Conservation (phyloP, 257 asterid genomes). For the Plantago ovata region DNA sequence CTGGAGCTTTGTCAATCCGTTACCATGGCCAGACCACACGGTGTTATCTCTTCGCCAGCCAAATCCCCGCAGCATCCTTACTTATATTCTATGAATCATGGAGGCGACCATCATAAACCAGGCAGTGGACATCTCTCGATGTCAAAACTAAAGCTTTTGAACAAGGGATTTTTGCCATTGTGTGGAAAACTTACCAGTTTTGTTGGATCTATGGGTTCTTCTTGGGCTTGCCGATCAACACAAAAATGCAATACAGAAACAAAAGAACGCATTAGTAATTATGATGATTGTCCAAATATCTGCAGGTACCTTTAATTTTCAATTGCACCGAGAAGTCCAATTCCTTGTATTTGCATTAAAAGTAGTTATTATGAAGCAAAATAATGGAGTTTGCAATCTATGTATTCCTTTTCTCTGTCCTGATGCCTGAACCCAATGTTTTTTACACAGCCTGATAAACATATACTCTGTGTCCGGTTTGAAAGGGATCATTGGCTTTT, state of each 20-base stretch:
- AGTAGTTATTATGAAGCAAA: too few relatives aligned
- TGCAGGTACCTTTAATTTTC: constrained; percentile 42
- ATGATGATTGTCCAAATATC: constrained; percentile 37
- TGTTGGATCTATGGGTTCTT: constrained; percentile 42
- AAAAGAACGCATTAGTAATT: constrained; percentile 37
- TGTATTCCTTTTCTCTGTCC: too few relatives aligned
- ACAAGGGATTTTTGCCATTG: constrained; percentile 47
- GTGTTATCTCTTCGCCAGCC: constrained; percentile 63
- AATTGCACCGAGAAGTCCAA: too few relatives aligned
- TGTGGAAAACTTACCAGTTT: constrained; percentile 38
- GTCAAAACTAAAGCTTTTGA: constrained; percentile 36
- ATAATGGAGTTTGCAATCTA: too few relatives aligned
- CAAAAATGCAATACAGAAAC: constrained; percentile 53
- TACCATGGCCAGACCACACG: constrained; percentile 62
- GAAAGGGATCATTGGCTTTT: too few relatives aligned
- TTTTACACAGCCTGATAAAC: too few relatives aligned
- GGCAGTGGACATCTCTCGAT: constrained; percentile 37
- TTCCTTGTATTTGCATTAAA: too few relatives aligned
- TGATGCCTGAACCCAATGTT: too few relatives aligned
- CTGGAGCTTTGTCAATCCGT: constrained; percentile 23
- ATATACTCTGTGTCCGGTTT: too few relatives aligned
- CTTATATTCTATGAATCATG: constrained; percentile 35
- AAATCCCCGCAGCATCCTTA: constrained; percentile 71
- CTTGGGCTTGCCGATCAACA: constrained; percentile 53
- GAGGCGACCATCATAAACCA: constrained; percentile 35